Conservation (phyloP, 257 asterid genomes). For the Solanum clarkiae region DNA sequence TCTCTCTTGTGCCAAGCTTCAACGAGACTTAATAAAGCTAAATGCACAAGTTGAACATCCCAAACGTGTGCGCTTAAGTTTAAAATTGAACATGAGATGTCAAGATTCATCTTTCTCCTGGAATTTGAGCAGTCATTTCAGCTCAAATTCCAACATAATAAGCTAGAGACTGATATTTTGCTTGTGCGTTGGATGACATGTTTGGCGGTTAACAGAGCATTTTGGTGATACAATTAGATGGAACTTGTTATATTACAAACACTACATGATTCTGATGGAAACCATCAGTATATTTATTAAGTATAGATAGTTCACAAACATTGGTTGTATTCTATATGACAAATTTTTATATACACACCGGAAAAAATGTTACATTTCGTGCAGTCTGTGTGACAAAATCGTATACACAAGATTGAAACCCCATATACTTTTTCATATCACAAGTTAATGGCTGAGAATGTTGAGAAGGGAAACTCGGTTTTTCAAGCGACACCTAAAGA, state of each 20-base stretch:
- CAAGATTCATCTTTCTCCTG: background rate
- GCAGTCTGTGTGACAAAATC: background rate
- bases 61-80: background rate
- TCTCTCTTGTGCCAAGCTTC: background rate
- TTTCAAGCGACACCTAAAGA: slow-evolving; percentile 2
- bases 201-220: background rate
- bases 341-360: background rate
- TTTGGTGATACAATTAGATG: background rate
- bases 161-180: background rate
- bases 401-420: background rate
- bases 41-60: background rate
- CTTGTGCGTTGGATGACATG: background rate
- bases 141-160: background rate
- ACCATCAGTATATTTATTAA: background rate
- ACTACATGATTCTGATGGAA: background rate
- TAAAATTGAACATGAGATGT: background rate
- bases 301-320: background rate
- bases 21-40: background rate
- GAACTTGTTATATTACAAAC: background rate
- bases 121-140: background rate
- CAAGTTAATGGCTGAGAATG: slow-evolving; percentile 12
- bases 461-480: slow-evolving; percentile 16
- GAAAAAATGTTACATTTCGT: background rate
- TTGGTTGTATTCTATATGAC: background rate
- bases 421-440: background rate